Evolutionary conservation across 129 eudicot species (phyloP).

Genomic region (Heracleum sosnowskyi): DNA sequence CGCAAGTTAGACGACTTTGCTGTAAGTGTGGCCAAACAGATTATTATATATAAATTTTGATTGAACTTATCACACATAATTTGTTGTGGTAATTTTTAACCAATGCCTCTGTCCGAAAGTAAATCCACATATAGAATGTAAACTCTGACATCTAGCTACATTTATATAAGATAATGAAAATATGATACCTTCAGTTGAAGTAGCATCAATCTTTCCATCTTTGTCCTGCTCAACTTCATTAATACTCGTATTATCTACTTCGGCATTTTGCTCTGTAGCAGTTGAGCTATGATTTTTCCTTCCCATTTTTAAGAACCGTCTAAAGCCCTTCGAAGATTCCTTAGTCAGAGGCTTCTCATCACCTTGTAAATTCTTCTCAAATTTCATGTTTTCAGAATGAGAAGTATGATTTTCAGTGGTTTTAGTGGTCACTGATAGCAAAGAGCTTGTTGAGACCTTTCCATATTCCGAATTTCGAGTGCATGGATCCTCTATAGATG

Average conservation of each 20-base stretch:
- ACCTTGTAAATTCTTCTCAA: too few species aligned
- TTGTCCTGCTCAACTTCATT: slow-evolving; percentile 26
- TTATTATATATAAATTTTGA: not conserved
- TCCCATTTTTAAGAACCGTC: slow-evolving; percentile 66
- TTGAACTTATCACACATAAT: not conserved
- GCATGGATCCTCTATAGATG: slow-evolving; percentile 58
- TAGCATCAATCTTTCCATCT: slow-evolving; percentile 13
- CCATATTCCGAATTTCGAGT: slow-evolving; percentile 49
- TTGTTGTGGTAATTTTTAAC: not conserved
- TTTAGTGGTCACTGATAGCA: slow-evolving; percentile 19
- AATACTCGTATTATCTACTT: slow-evolving; percentile 33
- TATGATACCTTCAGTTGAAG: slow-evolving; percentile 61
- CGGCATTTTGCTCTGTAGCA: slow-evolving; percentile 30
- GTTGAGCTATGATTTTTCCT: slow-evolving; percentile 48
- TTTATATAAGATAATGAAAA: slow-evolving; percentile 2
- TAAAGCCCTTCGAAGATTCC: slow-evolving; percentile 73
- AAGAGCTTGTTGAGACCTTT: slow-evolving; percentile 35
- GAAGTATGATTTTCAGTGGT: slow-evolving; percentile 32
- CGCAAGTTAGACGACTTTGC: not conserved
- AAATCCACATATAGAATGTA: not conserved
- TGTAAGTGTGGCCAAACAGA: not conserved
- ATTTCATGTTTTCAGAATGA: slow-evolving; percentile 30
- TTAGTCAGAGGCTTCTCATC: slow-evolving; percentile 45
- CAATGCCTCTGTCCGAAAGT: not conserved
- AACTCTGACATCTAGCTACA: not conserved